Percentiles rank a stretch among this genome's conserved stretches.
Evolutionary conservation across 352 stramenopile genomes (phyloP).

Genomic region (Aphanomyces cochlioides): DNA sequence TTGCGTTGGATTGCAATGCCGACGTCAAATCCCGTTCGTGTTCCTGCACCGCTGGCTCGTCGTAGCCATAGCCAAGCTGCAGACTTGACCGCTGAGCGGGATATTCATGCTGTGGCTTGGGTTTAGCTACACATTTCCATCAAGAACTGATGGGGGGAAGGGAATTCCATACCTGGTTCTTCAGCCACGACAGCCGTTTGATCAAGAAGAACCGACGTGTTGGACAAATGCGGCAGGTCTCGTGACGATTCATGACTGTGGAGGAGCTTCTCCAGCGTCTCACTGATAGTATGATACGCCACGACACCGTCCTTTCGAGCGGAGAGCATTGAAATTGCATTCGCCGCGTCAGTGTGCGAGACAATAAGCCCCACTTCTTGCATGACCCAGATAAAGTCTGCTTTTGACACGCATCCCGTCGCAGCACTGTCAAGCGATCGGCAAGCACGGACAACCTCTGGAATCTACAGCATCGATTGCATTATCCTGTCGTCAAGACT

Average conservation of each 20-base stretch:
- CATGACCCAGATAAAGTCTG: slow-evolving; percentile 28
- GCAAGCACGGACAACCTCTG: slow-evolving; percentile 38
- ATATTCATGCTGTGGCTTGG: slow-evolving; percentile 11
- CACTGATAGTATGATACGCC: neutral
- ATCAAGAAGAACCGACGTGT: slow-evolving; percentile 2
- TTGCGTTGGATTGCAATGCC: neutral
- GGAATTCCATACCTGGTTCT: no score
- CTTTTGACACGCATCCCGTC: slow-evolving; percentile 42
- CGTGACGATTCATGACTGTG: neutral
- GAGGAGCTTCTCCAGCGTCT: neutral
- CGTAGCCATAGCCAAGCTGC: slow-evolving; percentile 1
- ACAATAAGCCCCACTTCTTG: neutral
- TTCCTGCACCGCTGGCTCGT: slow-evolving; percentile 2
- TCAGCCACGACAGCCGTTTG: slow-evolving; percentile 23
- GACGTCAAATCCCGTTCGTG: slow-evolving; percentile 10
- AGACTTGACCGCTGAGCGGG: slow-evolving; percentile 25
- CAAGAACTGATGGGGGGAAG: no score
- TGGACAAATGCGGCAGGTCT: neutral
- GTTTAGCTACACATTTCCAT: no score
- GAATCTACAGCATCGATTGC: slow-evolving; percentile 28
- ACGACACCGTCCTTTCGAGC: slow-evolving; percentile 6
- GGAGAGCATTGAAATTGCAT: neutral
- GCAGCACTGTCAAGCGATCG: neutral
- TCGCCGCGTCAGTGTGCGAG: neutral
- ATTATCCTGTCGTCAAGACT: neutral